These are phyloP conservation scores for Marasmius oreades DNA, from an alignment of 1,284 basidiomycete species.

Conservation along the genomic window DNA sequence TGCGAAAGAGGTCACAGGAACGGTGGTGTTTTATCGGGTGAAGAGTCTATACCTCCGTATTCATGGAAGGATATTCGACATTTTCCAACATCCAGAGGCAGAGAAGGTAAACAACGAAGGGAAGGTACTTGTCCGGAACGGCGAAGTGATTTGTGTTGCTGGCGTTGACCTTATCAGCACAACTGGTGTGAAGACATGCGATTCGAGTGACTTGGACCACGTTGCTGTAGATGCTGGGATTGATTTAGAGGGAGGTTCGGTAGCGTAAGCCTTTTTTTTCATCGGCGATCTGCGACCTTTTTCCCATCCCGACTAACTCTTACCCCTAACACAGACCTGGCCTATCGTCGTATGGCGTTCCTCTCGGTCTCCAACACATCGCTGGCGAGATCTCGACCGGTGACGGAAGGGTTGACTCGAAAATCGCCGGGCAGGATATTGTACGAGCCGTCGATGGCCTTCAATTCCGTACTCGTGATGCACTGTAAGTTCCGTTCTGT, in stretches of 20 bases:
- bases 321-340: constrained; percentile 39
- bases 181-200: background rate
- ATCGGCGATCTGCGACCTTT: background rate
- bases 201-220: constrained; percentile 7
- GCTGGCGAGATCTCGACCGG: constrained; percentile 60
- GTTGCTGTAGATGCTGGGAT: constrained; percentile 24
- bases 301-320: background rate
- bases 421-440: constrained; percentile 40
- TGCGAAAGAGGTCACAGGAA: constrained; percentile 33
- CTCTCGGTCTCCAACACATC: constrained; percentile 60
- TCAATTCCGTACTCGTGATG: constrained; percentile 66
- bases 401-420: constrained; percentile 61
- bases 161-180: background rate
- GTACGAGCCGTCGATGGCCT: constrained; percentile 74
- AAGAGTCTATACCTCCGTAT: constrained; percentile 42
- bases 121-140: constrained; percentile 38
- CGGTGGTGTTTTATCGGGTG: constrained; percentile 57
- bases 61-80: constrained; percentile 23
- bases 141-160: constrained; percentile 40
- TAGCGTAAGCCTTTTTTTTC: constrained; percentile 31
- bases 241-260: constrained; percentile 50
- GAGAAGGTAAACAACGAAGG: constrained; percentile 13
- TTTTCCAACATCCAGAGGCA: constrained; percentile 20
- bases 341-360: constrained; percentile 57
- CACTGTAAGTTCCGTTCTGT: constrained; percentile 45